Evolutionary conservation across 805 yeast species (phyloP), one percentile per base, ranked within the genome.

Genomic region (Ogataea trehalophila): DNA sequence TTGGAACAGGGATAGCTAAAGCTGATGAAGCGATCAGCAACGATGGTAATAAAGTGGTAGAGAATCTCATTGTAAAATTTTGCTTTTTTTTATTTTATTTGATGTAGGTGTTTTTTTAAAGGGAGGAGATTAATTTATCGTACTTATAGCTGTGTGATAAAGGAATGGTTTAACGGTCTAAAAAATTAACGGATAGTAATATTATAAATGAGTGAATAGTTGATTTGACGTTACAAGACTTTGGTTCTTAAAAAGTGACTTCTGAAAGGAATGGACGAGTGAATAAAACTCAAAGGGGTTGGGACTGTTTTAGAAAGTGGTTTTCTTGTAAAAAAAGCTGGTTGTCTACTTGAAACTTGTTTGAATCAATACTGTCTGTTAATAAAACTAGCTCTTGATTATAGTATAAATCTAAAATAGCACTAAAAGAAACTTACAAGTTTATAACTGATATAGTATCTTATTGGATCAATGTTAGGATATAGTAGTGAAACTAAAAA

Each of bases 201-300:
- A 26, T 11, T 15, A 37, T 52, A 49, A 60, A 60, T 53, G 64
- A 60, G 42, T 55, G 64, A 60, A 56, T 59, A 57, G 58, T 54
- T 54, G 60, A 52, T 57, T 55, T 53, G 60, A 49, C 42, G 9
- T 6, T 34, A 39, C 17, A 44, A 49, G 52, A 20, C 4, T 20
- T 22, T 39, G 33, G 36, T 33, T 23, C 9, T 9, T 23, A 23
- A 23, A 23, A 23, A 31, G 26, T 39, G 8, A 17, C 26, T 42
- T 31, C 17, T 16, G 39, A 49, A 50, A 56, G 49, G 59, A 55
- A 50, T 48, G 60, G 60, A 54, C 58, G 58, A 54, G 57, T 52
- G 53, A 51, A 41, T 43, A 38, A 38, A 44, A 44, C 43, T 40
- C 44, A 39, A 44, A 43, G 35, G 16, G 33, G n/a, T 16, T 34